Percentiles rank a stretch among this genome's conserved stretches.
Evolutionary conservation across 2,329 filamentous ascomycete species (phyloP).

Genomic region (Botrytis fabae): DNA sequence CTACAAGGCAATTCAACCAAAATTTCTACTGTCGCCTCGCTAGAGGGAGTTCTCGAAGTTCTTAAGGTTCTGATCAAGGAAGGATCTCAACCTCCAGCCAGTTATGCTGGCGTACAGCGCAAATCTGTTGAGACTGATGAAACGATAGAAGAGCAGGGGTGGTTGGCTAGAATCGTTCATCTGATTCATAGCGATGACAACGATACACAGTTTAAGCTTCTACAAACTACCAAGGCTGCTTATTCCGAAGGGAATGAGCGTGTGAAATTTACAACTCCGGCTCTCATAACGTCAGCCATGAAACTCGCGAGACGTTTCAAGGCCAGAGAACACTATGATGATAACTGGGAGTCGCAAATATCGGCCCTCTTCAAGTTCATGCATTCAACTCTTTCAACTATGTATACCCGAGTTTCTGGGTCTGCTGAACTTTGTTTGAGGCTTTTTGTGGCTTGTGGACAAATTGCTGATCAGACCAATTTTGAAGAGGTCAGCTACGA

Average conservation of each 20-base stretch:
- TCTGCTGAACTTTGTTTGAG: constrained; percentile 86
- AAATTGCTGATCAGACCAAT: constrained; percentile 85
- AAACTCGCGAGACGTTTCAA: constrained; percentile 90
- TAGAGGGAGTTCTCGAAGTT: constrained; percentile 87
- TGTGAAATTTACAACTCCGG: constrained; percentile 92
- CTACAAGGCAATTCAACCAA: constrained; percentile 80
- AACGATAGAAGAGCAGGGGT: constrained; percentile 96
- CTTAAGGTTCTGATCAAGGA: constrained; percentile 92
- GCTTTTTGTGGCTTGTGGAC: constrained; percentile 87
- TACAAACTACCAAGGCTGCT: constrained; percentile 83
- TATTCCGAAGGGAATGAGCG: constrained; percentile 92
- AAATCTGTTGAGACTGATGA: constrained; percentile 88
- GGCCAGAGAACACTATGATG: constrained; percentile 80
- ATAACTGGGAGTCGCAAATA: constrained; percentile 71
- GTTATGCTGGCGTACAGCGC: constrained; percentile 77
- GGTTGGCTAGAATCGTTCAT: constrained; percentile 90
- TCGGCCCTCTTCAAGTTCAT: constrained; percentile 94
- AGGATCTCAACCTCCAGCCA: constrained; percentile 78
- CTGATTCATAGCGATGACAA: constrained; percentile 81
- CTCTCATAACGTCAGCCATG: constrained; percentile 84
- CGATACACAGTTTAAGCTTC: constrained; percentile 88
- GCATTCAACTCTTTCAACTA: constrained; percentile 80
- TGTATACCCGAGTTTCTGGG: constrained; percentile 82
- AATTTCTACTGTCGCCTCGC: constrained; percentile 74
- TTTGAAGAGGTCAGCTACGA: constrained; percentile 98